phyloP scores from a whole-genome alignment of 306 rosid species.

The Ochetophila trinervis region DNA sequence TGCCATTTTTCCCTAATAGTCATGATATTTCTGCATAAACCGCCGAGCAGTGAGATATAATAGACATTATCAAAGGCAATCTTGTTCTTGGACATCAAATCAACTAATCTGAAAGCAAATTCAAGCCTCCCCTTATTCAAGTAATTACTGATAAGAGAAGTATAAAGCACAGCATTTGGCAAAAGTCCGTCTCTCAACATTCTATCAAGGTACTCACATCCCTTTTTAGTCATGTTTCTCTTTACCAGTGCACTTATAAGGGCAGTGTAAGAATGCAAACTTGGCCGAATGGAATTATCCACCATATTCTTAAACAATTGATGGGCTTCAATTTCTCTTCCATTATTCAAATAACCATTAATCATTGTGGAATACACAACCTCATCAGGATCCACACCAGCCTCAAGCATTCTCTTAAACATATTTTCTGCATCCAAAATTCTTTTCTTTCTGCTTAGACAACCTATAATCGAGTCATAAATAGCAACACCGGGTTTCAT shows the following conservation, averaged over 20 bases:
- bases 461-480: conserved; percentile 36
- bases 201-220: conserved; percentile 37
- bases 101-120: conserved; percentile 37
- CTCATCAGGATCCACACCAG: conserved; percentile 44
- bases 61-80: conserved; percentile 28
- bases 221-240: conserved; percentile 34
- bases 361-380: conserved; percentile 37
- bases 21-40: conserved; percentile 30
- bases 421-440: conserved; percentile 37
- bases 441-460: conserved; percentile 30
- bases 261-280: conserved; percentile 39
- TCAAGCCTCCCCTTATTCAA: conserved; percentile 33
- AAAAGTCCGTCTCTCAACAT: conserved; percentile 38
- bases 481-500: conserved; percentile 34
- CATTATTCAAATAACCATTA: conserved; percentile 35
- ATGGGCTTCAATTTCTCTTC: conserved; percentile 33
- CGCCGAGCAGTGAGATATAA: conserved; percentile 28
- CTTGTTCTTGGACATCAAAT: conserved; percentile 32
- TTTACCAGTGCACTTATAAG: conserved; percentile 41
- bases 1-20: conserved; percentile 3
- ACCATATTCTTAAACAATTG: conserved; percentile 41
- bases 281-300: conserved; percentile 37
- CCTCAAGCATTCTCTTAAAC: conserved; percentile 42
- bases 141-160: conserved; percentile 35
- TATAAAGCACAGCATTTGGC: conserved; percentile 37